Evolutionary conservation across 208 protist genomes (phyloP), one percentile per base, ranked within the genome.

Genomic region (Eutreptiella sp.): DNA sequence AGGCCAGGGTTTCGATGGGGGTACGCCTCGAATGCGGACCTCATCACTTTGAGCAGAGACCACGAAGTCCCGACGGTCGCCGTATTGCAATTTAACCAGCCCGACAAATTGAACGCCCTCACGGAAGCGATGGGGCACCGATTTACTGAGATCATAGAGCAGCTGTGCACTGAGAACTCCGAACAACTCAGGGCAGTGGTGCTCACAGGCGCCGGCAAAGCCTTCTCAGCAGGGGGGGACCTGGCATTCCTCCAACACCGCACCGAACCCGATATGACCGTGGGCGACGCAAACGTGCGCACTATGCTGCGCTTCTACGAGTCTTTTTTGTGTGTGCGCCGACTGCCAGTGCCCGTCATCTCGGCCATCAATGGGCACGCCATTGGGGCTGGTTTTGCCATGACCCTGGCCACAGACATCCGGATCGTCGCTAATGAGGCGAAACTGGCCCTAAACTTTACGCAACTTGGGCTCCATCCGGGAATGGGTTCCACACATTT

Each of bases 141-240:
- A 38, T 72, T 72, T 35, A 50, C 24, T 32, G 14, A 21, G 9
- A 7, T 54, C 14, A 38, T 72, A 21, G 46, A 3, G 11, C 43
- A 53, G 38, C 46, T 70, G 21, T 7, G 32, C 31, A 31, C 29
- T 33, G 9, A 2, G 0, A 38, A 32, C 1, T 38, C 38, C 47
- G 39, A 70, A 4, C 23, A 26, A 11, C 27, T 77, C 4, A 50
- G 70, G 14, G 52, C 48, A 28, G 53, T 84, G 4, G 50, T 83
- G 19, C 55, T 83, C 0, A 83, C 77, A 3, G 77, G 77, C 23
- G 58, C 31, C 11, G 75, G 66, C 5, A 60, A 34, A 16, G 78
- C 74, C 7, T 84, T 84, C 46, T 67, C 36, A 32, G 65, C 78
- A 3, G 78, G 80, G 21, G 80, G 80, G 14, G 80, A 86, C 46